A percentile compares a stretch with the other conserved stretches of the same genome.
Evolutionary conservation across 257 asterid genomes (phyloP).

Genomic region (Verbascum thapsus): DNA sequence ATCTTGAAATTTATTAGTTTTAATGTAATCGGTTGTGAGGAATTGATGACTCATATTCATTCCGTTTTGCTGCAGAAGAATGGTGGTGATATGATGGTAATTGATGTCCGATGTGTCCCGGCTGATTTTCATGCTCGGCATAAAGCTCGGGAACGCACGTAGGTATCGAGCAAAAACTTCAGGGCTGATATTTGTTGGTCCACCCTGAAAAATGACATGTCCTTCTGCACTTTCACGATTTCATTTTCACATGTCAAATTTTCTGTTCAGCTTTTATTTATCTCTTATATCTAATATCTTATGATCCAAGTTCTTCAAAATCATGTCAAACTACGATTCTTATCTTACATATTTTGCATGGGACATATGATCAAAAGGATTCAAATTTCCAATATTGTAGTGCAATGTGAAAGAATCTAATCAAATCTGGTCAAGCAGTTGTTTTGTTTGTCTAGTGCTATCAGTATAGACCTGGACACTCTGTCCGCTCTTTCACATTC

Average conservation of each 20-base stretch:
- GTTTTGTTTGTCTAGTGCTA: neutral
- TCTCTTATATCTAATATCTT: neutral
- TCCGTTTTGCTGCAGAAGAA: constrained; percentile 65
- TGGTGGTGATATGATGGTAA: constrained; percentile 75
- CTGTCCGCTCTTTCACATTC: neutral
- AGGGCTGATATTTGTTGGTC: constrained; percentile 10
- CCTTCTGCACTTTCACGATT: constrained; percentile 2
- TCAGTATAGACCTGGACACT: neutral
- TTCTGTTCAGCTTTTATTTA: constrained; percentile 4
- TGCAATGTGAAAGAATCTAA: constrained; percentile 16
- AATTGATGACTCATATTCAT: constrained; percentile 27
- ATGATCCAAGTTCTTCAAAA: neutral
- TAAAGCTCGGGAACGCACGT: constrained; percentile 94
- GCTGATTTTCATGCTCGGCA: constrained; percentile 86
- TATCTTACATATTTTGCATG: neutral
- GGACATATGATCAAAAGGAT: neutral
- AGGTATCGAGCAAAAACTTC: constrained; percentile 54
- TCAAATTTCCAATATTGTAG: neutral
- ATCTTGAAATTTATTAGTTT: constrained; percentile 7
- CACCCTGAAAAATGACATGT: constrained; percentile 22
- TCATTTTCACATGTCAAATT: constrained; percentile 1
- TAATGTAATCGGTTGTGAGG: constrained; percentile 11
- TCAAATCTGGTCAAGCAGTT: neutral
- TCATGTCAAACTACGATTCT: constrained; percentile 1
- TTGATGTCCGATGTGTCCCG: constrained; percentile 81